A percentile compares a stretch with the other conserved stretches of the same genome.
Conservation (phyloP, 1,284 basidiomycete species). For the Mycena sp. region DNA sequence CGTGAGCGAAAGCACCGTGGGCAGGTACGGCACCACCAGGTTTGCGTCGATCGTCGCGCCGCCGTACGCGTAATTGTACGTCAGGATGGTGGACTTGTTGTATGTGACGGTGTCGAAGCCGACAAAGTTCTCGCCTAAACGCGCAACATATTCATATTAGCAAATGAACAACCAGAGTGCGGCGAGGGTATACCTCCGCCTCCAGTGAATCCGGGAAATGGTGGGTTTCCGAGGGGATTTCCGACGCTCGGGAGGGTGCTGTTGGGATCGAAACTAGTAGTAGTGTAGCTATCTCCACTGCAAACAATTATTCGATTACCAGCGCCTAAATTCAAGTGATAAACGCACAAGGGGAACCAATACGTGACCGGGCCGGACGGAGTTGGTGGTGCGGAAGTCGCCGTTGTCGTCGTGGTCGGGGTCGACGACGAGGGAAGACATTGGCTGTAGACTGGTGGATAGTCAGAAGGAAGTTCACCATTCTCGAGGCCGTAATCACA, state of each 20-base stretch:
- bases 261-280: constrained; percentile 58
- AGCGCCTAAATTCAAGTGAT: neutral
- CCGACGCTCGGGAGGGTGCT: constrained; percentile 52
- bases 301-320: neutral
- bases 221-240: constrained; percentile 67
- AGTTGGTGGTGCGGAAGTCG: constrained; percentile 35
- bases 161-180: neutral
- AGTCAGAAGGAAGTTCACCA: too few relatives aligned
- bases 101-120: constrained; percentile 57
- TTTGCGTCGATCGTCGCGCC: constrained; percentile 66
- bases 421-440: constrained; percentile 46
- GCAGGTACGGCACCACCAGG: constrained; percentile 58
- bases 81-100: constrained; percentile 62
- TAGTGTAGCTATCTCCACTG: constrained; percentile 69
- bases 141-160: too few relatives aligned
- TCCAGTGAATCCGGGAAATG: constrained; percentile 65
- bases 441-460: constrained; percentile 52
- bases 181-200: constrained; percentile 43
- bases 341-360: constrained; percentile 61
- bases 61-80: constrained; percentile 70
- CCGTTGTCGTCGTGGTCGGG: too few relatives aligned
- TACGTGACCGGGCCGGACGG: constrained; percentile 44
- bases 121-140: constrained; percentile 65
- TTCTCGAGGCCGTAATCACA: too few relatives aligned
- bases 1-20: constrained; percentile 59